Base-by-base conservation (phyloP, 2,329 filamentous ascomycete genomes). In the Trichoderma hamatum region DNA sequence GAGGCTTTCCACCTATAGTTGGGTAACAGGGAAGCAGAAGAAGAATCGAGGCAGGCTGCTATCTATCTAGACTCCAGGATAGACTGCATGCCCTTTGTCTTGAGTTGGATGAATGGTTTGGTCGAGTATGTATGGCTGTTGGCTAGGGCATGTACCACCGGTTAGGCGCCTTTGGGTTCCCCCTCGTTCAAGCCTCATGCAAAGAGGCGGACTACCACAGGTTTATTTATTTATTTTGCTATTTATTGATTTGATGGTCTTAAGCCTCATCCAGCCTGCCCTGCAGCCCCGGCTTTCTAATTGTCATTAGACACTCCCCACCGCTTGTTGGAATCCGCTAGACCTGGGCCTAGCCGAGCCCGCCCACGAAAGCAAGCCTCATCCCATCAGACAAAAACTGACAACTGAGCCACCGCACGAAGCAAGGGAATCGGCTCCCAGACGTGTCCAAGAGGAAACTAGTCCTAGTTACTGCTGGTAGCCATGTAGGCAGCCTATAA, bases 321-420 rank as follows among this genome's bases (percentile, higher is more conserved):
- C 55, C 66, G 66, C 66, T 46, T 62, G 55, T 62, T 63, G 62
- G 58, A 63, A 63, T 28, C 36, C 49, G 58, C 66, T 55, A 68
- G 66, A 68, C 66, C n/a, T 54, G 43, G 34, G 43, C 16, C 66
- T 68, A 63, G 66, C 58, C 63, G 54, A 67, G 54, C 63, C 63
- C 54, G 63, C 63, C 52, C 39, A 58, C 63, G 63, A 54, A 43
- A 43, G 63, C 63, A 54, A 59, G 39, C 63, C 63, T 67, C 54
- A 56, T 67, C 63, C 54, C 54, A 51, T 51, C 39, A 58, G 63
- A 66, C 51, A 56, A 24, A n/a, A 32, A n/a, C 43, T 51, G 63
- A 32, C 21, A 28, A 66, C 63, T 66, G 54, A 66, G 63, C 63
- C 65, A 68, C 65, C 65, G 56, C 56, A 68, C 55, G 24, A 32